Base-by-base conservation (phyloP, 163 green algal species). In the Prototheca cutis region DNA sequence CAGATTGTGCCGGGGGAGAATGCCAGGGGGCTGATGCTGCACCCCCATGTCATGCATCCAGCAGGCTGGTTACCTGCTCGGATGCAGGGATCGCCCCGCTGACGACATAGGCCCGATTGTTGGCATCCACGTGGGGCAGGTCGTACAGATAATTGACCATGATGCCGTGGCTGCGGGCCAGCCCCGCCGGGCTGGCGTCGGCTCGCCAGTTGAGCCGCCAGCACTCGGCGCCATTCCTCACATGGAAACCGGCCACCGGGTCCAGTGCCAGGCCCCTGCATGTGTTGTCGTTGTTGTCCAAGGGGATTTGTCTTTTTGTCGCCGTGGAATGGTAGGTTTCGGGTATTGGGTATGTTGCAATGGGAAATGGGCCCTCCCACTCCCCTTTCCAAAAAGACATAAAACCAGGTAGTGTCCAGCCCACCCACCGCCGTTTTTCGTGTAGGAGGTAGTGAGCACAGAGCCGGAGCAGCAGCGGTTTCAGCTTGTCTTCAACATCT, bases 121-220 rank as follows among this genome's bases (percentile, higher is more conserved):
- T 79, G n/a, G 56, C 61, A 17, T 66, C 51, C 25, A 83, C 45
- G 3, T 48, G 6, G 10, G 62, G 52, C 28, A 87, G 57, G 2
- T 74, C 53, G 55, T 87, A 87, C 39, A 58, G 45, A 31, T 87
- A 87, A 55, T 86, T 87, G 33, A 79, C 72, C 81, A 89, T 89
- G n/a, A 89, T 54, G 18, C 82, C 82, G 45, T 70, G 74, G 59
- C 56, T 77, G 15, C 62, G 59, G 0, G n/a, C 48, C 39, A 87
- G 45, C 5, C 76, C 78, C 24, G 56, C 59, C 17, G 53, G 1
- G 19, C 60, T 75, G 30, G 63, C 27, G 62, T 88, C 79, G 13
- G 73, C 71, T 34, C 58, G 72, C 66, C 40, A 70, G 29, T 66
- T 65, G 8, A 82, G 53, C 3, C 34, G 40, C 58, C 65, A 63